Conservation (phyloP, 2,329 filamentous ascomycete genomes). For the Chaetomium sp. region DNA sequence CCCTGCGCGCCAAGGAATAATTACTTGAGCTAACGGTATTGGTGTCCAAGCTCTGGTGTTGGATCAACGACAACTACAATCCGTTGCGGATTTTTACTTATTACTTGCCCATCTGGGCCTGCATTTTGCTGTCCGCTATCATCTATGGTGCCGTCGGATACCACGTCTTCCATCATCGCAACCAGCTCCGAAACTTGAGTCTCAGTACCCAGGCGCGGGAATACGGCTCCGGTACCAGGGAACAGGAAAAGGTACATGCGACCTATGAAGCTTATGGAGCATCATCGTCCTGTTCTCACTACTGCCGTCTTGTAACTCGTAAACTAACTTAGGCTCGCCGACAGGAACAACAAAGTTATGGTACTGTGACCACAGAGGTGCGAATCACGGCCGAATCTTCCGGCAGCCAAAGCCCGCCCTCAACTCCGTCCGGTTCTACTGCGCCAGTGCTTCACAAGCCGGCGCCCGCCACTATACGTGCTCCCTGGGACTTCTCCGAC, state of each 20-base stretch:
- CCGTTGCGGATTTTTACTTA: conserved; percentile 54
- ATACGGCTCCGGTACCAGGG: conserved; percentile 21
- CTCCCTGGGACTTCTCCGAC: conserved; percentile 3
- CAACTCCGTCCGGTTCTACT: conserved; percentile 19
- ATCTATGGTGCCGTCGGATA: conserved; percentile 54
- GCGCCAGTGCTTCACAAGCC: conserved; percentile 17
- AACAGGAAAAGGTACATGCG: conserved; percentile 31
- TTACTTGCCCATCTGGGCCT: conserved; percentile 56
- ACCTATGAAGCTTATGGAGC: too few relatives aligned
- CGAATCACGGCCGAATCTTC: conserved; percentile 35
- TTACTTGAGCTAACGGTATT: neutral
- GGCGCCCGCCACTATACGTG: neutral
- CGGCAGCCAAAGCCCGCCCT: conserved; percentile 15
- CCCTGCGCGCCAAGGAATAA: neutral
- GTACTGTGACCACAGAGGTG: conserved; percentile 48
- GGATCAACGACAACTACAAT: conserved; percentile 50
- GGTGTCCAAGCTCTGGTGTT: conserved; percentile 51
- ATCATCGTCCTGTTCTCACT: too few relatives aligned
- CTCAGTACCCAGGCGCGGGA: conserved; percentile 38
- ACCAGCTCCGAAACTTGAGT: conserved; percentile 48
- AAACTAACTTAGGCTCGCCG: too few relatives aligned
- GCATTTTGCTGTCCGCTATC: conserved; percentile 47
- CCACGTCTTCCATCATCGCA: conserved; percentile 53
- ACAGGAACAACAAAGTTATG: conserved; percentile 35
- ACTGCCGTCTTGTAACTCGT: too few relatives aligned